phyloP scores from a whole-genome alignment of 1,284 basidiomycete species.

The Pseudozyma sp. region DNA sequence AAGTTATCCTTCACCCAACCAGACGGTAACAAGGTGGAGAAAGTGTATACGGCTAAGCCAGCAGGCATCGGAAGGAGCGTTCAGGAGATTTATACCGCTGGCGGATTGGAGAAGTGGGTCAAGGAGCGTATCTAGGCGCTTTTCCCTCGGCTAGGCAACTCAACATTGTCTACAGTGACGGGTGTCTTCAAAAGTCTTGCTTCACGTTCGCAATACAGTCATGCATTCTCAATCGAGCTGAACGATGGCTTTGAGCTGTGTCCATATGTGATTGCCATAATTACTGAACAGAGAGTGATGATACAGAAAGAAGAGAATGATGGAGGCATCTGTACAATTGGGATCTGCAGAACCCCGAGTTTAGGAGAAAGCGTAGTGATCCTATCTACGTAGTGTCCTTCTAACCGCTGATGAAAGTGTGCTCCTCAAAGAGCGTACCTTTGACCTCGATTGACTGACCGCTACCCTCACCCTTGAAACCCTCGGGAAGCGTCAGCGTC shows the following conservation, averaged over 20 bases:
- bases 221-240: background rate
- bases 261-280: background rate
- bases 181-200: background rate
- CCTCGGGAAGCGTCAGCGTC: constrained; percentile 75
- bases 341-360: background rate
- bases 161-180: background rate
- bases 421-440: constrained; percentile 85
- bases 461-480: constrained; percentile 25
- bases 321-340: background rate
- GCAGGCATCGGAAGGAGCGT: constrained; percentile 66
- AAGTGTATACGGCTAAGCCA: constrained; percentile 57
- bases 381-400: background rate
- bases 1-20: constrained; percentile 15
- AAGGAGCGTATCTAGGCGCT: constrained; percentile 49
- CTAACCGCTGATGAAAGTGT: constrained; percentile 79
- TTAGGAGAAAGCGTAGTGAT: background rate
- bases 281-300: background rate
- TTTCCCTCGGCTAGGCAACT: background rate
- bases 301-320: background rate
- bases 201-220: background rate
- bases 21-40: constrained; percentile 23
- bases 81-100: constrained; percentile 67
- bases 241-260: background rate
- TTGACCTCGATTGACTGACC: constrained; percentile 71
- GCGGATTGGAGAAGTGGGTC: constrained; percentile 67